phyloP scores from a whole-genome alignment of 805 yeast species.

The Candida vartiovaarae region DNA sequence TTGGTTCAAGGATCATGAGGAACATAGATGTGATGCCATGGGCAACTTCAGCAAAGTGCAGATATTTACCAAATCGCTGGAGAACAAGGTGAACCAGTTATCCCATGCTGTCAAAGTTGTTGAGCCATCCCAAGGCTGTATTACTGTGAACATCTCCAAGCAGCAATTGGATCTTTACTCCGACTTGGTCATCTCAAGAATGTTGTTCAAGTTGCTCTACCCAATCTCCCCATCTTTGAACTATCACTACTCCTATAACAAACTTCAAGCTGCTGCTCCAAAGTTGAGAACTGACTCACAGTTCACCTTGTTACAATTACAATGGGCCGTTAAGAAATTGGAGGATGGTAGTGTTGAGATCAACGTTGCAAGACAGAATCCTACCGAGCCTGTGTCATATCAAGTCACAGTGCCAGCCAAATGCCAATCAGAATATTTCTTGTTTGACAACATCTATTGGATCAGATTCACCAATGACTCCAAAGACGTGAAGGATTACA shows the following conservation, averaged over 20 bases:
- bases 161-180: constrained; percentile 11
- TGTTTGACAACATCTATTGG: constrained; percentile 38
- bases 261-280: constrained; percentile 9
- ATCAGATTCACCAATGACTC: constrained; percentile 17
- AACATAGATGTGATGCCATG: constrained; percentile 8
- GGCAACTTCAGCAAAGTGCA: constrained; percentile 16
- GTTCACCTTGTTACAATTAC: constrained; percentile 19
- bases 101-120: constrained; percentile 2
- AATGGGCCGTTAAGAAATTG: constrained; percentile 14
- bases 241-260: constrained; percentile 20
- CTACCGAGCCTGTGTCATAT: constrained; percentile 6
- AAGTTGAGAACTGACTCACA: constrained; percentile 2
- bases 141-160: constrained; percentile 14
- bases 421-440: constrained; percentile 26
- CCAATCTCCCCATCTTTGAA: constrained; percentile 24
- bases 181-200: constrained; percentile 18
- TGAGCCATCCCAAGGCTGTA: neutral
- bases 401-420: constrained; percentile 6
- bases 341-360: constrained; percentile 1
- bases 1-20: constrained; percentile 12
- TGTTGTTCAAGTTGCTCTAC: constrained; percentile 22
- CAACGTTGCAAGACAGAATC: constrained; percentile 15
- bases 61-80: constrained; percentile 15
- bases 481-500: constrained; percentile 2
- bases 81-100: constrained; percentile 6